Base-by-base conservation (phyloP, 2,329 filamentous ascomycete species). In the Colletotrichum simmondsii region DNA sequence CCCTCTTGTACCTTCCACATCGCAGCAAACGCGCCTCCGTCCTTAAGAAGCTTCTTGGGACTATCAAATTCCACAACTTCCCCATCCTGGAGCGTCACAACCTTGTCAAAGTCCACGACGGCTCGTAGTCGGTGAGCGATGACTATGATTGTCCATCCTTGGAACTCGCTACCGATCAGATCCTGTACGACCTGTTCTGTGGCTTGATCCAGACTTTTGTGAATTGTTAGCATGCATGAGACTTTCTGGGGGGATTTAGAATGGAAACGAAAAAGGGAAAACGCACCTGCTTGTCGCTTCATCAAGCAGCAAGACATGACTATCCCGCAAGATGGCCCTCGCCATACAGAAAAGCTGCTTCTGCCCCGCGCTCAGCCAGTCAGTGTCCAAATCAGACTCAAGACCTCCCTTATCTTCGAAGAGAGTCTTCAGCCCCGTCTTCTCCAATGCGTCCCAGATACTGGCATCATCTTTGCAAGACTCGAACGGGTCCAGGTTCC, bases 101-200 rank as follows among this genome's bases (percentile, higher is more conserved):
- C 82, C 24, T 80, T 82, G 76, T 90, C 88, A 77, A 86, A 88
- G 71, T 86, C 85, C 54, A 86, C 80, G 49, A 89, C 85, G 3
- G 86, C 87, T 7, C 83, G 79, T n/a, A 85, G 75, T 26, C 83
- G 81, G 78, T 85, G 80, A 67, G 79, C 81, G 2, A 84, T 78
- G 73, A 81, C 82, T 22, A 84, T 74, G 26, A 92, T 85, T 0
- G 91, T 92, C 75, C 80, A 81, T 7, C 69, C 76, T 3, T 71
- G 67, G 72, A 83, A 81, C 52, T 81, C 79, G 19, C 69, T 63
- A 6, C 68, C 32, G 28, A 82, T 79, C 0, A 81, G 77, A 28
- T 68, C 63, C 71, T 80, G 79, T 76, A 82, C 80, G 2, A 66
- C 58, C 32, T 77, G 74, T 56, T 83, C 81, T 4, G 81, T 81